phyloP scores from a whole-genome alignment of 73 alveolate genomes.

The Paramecium sonneborni region DNA sequence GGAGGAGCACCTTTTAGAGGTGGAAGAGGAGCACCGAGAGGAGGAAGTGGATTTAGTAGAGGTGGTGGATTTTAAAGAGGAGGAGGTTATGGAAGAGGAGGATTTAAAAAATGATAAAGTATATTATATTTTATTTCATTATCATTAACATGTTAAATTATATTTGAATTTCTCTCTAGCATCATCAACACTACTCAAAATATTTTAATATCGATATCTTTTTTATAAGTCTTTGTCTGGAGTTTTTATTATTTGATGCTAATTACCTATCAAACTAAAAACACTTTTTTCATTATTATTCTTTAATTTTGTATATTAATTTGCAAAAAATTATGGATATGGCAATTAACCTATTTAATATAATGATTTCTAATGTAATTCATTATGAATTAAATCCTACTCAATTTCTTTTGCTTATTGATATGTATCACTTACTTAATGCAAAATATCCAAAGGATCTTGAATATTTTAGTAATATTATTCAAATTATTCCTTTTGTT shows the following conservation, averaged over 20 bases:
- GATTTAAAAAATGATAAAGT: slow-evolving; percentile 5
- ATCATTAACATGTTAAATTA: neutral
- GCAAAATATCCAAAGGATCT: neutral
- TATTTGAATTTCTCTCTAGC: neutral
- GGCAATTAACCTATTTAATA: neutral
- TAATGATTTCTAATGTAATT: neutral
- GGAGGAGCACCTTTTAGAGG: slow-evolving; percentile 47
- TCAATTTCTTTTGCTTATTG: neutral
- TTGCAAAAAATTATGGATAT: neutral
- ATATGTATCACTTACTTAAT: neutral
- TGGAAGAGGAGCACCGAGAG: slow-evolving; percentile 43
- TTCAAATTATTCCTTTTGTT: neutral
- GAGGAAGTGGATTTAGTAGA: slow-evolving; percentile 45
- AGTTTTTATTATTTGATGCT: neutral
- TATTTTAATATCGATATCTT: neutral
- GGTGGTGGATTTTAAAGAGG: slow-evolving; percentile 33
- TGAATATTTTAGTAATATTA: neutral
- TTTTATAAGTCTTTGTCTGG: too few relatives aligned
- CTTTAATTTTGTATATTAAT: neutral
- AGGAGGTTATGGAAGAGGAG: neutral
- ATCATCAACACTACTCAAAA: neutral
- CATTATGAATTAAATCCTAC: neutral
- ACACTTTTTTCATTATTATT: neutral
- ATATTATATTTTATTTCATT: neutral
- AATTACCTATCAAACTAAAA: neutral